Percentiles rank a stretch among this genome's conserved stretches.
Conservation (phyloP, 306 rosid species). For the Rosa lucieae region DNA sequence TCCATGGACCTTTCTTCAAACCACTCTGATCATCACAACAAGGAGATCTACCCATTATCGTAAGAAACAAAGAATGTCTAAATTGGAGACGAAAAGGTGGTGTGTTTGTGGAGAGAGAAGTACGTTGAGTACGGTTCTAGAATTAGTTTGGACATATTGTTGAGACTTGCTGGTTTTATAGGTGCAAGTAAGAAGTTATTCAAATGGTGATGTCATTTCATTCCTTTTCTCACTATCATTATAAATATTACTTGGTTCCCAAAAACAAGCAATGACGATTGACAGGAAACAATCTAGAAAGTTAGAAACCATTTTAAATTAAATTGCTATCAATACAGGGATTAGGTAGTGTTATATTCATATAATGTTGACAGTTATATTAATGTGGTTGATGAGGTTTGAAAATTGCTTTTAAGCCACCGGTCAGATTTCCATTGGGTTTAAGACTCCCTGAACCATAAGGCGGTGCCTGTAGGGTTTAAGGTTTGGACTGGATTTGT, state of each 20-base stretch:
- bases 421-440: slow-evolving; percentile 6
- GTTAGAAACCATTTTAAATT: slow-evolving; percentile 1
- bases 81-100: background rate
- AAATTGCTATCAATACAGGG: slow-evolving; percentile 25
- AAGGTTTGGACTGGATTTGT: slow-evolving; percentile 9
- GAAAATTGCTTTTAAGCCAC: slow-evolving; percentile 6
- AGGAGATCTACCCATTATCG: slow-evolving; percentile 73
- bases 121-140: background rate
- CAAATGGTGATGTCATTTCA: slow-evolving; percentile 42
- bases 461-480: slow-evolving; percentile 11
- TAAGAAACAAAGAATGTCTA: background rate
- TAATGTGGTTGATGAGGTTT: slow-evolving; percentile 14
- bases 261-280: slow-evolving; percentile 26
- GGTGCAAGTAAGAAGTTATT: slow-evolving; percentile 31
- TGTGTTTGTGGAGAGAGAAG: background rate
- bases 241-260: slow-evolving; percentile 17
- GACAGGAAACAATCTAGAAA: slow-evolving; percentile 31
- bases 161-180: slow-evolving; percentile 47
- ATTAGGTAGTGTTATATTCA: slow-evolving; percentile 59
- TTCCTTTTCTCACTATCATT: slow-evolving; percentile 4
- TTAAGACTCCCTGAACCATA: slow-evolving; percentile 8
- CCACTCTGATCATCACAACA: slow-evolving; percentile 56
- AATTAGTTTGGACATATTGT: slow-evolving; percentile 10
- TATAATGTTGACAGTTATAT: slow-evolving; percentile 11
- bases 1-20: slow-evolving; percentile 97